These are phyloP conservation scores for Amanita rubescens DNA, from an alignment of 768 basidiomycete genomes.

Conservation along the genomic window DNA sequence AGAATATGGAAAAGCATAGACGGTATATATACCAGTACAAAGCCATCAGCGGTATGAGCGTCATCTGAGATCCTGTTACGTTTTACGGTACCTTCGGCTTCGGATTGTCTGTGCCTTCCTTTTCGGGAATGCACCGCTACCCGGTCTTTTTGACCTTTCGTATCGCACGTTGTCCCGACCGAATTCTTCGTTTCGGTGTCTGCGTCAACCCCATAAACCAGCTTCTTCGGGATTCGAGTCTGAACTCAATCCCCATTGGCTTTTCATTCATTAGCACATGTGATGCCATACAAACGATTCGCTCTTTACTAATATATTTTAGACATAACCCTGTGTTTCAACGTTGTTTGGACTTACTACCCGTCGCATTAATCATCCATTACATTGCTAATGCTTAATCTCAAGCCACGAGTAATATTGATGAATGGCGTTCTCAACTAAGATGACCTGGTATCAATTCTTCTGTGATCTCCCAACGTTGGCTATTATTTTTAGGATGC, in stretches of 20 bases:
- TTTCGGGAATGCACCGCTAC: not conserved
- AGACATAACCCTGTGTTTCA: not conserved
- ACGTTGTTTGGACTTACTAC: not conserved
- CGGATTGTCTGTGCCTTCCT: not conserved
- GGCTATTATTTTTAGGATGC: too few species aligned
- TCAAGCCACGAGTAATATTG: not conserved
- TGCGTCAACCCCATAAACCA: too few species aligned
- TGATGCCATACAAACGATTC: too few species aligned
- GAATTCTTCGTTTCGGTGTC: too few species aligned
- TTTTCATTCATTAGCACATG: too few species aligned
- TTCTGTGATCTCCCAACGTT: too few species aligned
- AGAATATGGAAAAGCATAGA: not conserved
- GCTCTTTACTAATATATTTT: not conserved
- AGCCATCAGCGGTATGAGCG: too few species aligned
- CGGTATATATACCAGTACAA: constrained; percentile 8
- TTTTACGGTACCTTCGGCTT: not conserved
- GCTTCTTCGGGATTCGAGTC: too few species aligned
- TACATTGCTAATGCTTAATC: not conserved
- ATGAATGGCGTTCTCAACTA: too few species aligned
- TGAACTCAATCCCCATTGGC: not conserved
- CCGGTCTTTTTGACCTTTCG: not conserved
- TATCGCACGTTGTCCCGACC: not conserved
- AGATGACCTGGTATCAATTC: too few species aligned
- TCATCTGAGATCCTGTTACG: not conserved
- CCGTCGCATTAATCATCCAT: not conserved